phyloP scores from a whole-genome alignment of 2,329 filamentous ascomycete species.

The Phyllachora maydis region DNA sequence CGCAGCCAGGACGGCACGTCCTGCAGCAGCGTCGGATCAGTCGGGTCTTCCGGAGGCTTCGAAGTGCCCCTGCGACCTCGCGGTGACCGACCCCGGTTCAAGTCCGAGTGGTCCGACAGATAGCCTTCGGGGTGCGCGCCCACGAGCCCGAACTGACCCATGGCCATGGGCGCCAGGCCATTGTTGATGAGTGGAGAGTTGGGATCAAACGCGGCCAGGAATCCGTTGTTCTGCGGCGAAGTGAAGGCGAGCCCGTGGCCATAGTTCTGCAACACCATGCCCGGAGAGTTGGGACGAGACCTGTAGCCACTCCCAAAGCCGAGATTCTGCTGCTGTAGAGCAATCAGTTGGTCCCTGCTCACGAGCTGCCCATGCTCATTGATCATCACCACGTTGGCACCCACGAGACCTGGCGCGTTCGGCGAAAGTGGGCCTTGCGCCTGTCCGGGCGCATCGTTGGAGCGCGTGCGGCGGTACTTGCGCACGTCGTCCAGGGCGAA shows the following conservation, averaged over 20 bases:
- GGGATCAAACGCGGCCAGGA: slow-evolving; percentile 72
- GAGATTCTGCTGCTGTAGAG: slow-evolving; percentile 32
- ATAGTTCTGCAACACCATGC: slow-evolving; percentile 59
- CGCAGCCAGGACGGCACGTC: slow-evolving; percentile 94
- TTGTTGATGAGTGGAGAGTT: slow-evolving; percentile 48
- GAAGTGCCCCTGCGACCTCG: slow-evolving; percentile 83
- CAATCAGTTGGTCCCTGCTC: slow-evolving; percentile 66
- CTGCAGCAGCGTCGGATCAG: slow-evolving; percentile 71
- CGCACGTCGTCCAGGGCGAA: slow-evolving; percentile 93
- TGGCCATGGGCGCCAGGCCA: slow-evolving; percentile 47
- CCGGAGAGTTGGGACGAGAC: slow-evolving; percentile 52
- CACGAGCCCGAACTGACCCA: slow-evolving; percentile 52
- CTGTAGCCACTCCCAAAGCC: slow-evolving; percentile 41
- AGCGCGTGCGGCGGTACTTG: slow-evolving; percentile 82
- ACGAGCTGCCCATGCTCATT: slow-evolving; percentile 83
- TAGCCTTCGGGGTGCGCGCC: slow-evolving; percentile 63
- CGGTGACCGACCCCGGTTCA: slow-evolving; percentile 76
- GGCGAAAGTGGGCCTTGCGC: slow-evolving; percentile 44
- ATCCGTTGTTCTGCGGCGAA: slow-evolving; percentile 87
- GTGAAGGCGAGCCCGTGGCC: slow-evolving; percentile 51
- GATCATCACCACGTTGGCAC: slow-evolving; percentile 75
- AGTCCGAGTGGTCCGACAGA: slow-evolving; percentile 82
- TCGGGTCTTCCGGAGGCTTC: slow-evolving; percentile 95
- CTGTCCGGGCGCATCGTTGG: slow-evolving; percentile 55
- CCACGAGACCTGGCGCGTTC: slow-evolving; percentile 42